Base-by-base conservation (phyloP, 1,284 basidiomycete genomes). In the Volvariella volvacea region DNA sequence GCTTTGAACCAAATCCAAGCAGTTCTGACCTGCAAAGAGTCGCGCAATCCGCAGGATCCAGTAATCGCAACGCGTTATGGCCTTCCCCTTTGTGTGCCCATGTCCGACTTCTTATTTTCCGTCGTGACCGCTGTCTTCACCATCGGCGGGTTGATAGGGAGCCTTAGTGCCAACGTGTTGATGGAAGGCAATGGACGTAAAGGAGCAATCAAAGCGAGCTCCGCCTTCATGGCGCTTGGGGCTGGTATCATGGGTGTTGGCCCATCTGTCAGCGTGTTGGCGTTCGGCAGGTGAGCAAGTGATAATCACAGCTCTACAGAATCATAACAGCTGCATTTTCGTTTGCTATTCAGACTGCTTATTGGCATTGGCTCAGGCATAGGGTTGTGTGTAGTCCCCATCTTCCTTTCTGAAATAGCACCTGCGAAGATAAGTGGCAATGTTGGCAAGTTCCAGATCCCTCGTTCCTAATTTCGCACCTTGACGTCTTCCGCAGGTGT, bases 1-100 rank as follows among this genome's bases (percentile, higher is more conserved):
- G 88, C 85, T 22, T 76, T 94, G 48, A 94, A 94, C 60, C 90
- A 91, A 61, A 83, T 93, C 34, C 83, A 89, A 57, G 77, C 74
- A 4, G 81, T 85, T 34, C 63, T 93, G 47, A 89, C 84, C 6
- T 94, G 91, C 61, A 60, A 66, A 45, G 51, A 50, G 15, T 28
- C 52, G 65, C 54, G 16, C 51, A 50, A 21, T 39, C 43, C 34
- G 50, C 48, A 57, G 22, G 51, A 55, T 39, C 39, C 48, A 38
- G 54, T 52, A 33, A 53, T 59, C 17, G 47, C 55, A 22, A 50
- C 50, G 20, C 49, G 53, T 48, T 56, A 63, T 50, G 63, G 65
- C n/a, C 59, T 80, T 3, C 71, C 78, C 1, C 71, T 73, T 22
- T 94, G 91, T 60, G 80, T 93, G 32, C 76, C 78, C 12, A 88